phyloP scores from a whole-genome alignment of 1,284 basidiomycete genomes.

The Trichosporon ovoides region DNA sequence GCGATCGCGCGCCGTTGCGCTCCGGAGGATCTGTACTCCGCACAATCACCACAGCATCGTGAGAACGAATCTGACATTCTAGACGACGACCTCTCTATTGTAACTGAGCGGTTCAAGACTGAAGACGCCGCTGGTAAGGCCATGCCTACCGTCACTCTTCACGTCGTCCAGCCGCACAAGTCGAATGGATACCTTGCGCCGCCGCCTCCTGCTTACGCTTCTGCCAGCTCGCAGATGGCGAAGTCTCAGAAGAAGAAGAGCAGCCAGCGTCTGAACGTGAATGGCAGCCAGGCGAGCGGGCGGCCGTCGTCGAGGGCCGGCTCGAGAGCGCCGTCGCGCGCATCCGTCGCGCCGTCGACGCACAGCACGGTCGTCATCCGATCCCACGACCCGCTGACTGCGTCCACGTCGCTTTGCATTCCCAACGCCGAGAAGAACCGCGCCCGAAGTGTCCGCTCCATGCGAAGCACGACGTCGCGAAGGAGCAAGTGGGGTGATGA shows the following conservation, averaged over 20 bases:
- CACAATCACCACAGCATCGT: not conserved
- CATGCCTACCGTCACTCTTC: constrained; percentile 26
- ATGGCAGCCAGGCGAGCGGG: not conserved
- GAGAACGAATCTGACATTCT: not conserved
- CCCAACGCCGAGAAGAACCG: constrained; percentile 15
- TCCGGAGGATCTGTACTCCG: no score
- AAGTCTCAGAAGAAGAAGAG: constrained; percentile 6
- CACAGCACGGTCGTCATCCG: not conserved
- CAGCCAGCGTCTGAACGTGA: not conserved
- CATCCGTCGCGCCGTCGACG: constrained; percentile 1
- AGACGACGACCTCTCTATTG: constrained; percentile 49
- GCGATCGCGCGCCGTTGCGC: no score
- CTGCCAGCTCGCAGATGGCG: constrained; percentile 5
- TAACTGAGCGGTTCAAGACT: constrained; percentile 44
- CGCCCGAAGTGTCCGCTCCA: constrained; percentile 17
- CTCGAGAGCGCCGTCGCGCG: not conserved
- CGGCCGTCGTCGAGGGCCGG: not conserved
- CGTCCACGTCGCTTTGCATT: constrained; percentile 12
- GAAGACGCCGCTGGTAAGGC: constrained; percentile 18
- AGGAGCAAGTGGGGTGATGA: constrained; percentile 43
- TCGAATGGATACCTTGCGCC: constrained; percentile 5
- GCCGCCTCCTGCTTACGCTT: constrained; percentile 9
- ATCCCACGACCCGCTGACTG: constrained; percentile 7
- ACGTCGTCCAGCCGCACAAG: constrained; percentile 18
- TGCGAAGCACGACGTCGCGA: constrained; percentile 27